A percentile compares a stretch with the other conserved stretches of the same genome.
Conservation (phyloP, 78 protist genomes). For the Dictyostelium intermedium region DNA sequence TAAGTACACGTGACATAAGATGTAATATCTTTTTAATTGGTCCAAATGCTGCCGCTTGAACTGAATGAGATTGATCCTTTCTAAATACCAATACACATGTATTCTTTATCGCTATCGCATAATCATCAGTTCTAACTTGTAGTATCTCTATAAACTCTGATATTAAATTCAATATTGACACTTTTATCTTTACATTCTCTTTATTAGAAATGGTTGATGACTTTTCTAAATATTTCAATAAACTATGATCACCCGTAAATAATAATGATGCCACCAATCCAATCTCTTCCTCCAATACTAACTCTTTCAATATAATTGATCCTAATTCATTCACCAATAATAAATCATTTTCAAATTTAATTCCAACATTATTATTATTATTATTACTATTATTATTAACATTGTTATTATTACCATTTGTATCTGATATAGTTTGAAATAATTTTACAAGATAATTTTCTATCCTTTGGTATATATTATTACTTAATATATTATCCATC, state of each 20-base stretch:
- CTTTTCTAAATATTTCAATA: slow-evolving; percentile 16
- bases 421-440: not conserved
- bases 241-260: slow-evolving; percentile 47
- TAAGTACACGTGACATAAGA: not conserved
- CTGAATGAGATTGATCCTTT: slow-evolving; percentile 39
- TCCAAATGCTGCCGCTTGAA: slow-evolving; percentile 30
- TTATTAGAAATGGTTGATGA: slow-evolving; percentile 4
- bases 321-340: slow-evolving; percentile 14
- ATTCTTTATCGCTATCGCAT: slow-evolving; percentile 31
- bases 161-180: not conserved
- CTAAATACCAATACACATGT: slow-evolving; percentile 30
- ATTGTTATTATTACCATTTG: too few species aligned
- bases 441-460: slow-evolving; percentile 27
- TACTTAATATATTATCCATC: slow-evolving; percentile 1
- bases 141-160: slow-evolving; percentile 7
- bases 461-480: slow-evolving; percentile 59
- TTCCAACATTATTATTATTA: not conserved
- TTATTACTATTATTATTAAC: not conserved
- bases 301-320: slow-evolving; percentile 27
- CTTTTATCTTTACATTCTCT: slow-evolving; percentile 42
- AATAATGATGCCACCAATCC: slow-evolving; percentile 47
- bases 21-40: slow-evolving; percentile 58
- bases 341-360: slow-evolving; percentile 26
- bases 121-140: not conserved
- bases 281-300: slow-evolving; percentile 57